phyloP scores from a whole-genome alignment of 805 yeast genomes.

The Millerozyma miso region DNA sequence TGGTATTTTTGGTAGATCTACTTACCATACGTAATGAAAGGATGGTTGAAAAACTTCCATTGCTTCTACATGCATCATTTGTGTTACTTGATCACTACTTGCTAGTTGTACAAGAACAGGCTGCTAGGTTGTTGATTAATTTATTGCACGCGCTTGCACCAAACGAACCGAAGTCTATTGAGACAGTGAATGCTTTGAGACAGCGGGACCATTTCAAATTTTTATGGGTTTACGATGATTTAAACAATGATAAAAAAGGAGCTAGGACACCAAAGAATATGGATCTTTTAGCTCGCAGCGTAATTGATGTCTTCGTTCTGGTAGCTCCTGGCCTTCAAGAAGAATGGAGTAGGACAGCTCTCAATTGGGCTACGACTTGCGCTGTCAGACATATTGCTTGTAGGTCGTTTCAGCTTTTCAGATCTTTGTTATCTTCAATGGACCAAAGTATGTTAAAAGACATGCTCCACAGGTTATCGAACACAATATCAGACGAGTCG shows the following conservation, averaged over 20 bases:
- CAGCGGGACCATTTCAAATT: slow-evolving; percentile 40
- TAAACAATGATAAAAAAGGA: slow-evolving; percentile 67
- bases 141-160: slow-evolving; percentile 62
- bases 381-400: slow-evolving; percentile 97
- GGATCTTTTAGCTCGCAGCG: slow-evolving; percentile 67
- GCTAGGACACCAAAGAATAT: slow-evolving; percentile 82
- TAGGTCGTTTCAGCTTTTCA: slow-evolving; percentile 87
- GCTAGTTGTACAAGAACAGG: slow-evolving; percentile 78
- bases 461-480: slow-evolving; percentile 88
- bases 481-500: slow-evolving; percentile 86
- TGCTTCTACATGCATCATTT: slow-evolving; percentile 73
- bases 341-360: slow-evolving; percentile 80
- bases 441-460: slow-evolving; percentile 89
- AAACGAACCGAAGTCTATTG: slow-evolving; percentile 49
- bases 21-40: slow-evolving; percentile 64
- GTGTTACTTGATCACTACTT: slow-evolving; percentile 86
- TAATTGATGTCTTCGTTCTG: slow-evolving; percentile 52
- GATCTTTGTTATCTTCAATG: slow-evolving; percentile 74
- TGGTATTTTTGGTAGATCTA: slow-evolving; percentile 80
- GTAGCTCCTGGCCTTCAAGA: slow-evolving; percentile 54
- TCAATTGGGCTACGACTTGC: slow-evolving; percentile 95
- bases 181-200: slow-evolving; percentile 55
- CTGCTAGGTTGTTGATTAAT: slow-evolving; percentile 69
- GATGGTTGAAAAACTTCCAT: slow-evolving; percentile 57
- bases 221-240: slow-evolving; percentile 85